Percentiles rank a stretch among this genome's conserved stretches.
Conservation (phyloP, 2,329 filamentous ascomycete genomes). For the Beauveria bassiana region DNA sequence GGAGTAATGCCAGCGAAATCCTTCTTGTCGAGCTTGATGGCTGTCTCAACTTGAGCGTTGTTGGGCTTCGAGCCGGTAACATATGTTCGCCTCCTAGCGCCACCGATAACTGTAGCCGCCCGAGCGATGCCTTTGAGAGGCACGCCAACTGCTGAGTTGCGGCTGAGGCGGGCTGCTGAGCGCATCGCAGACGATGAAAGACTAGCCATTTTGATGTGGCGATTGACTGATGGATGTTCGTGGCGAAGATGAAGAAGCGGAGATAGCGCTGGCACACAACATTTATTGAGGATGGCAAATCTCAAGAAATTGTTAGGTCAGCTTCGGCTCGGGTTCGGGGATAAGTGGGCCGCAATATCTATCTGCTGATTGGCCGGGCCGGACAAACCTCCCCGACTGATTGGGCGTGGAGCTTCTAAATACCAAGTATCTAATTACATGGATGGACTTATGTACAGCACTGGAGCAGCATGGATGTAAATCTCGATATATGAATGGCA, state of each 20-base stretch:
- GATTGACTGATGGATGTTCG: slow-evolving; percentile 13
- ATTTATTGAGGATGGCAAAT: slow-evolving; percentile 10
- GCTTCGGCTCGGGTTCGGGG: slow-evolving; percentile 14
- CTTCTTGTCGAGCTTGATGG: slow-evolving; percentile 80
- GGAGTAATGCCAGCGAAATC: slow-evolving; percentile 57
- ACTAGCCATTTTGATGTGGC: slow-evolving; percentile 46
- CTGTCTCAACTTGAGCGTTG: slow-evolving; percentile 75
- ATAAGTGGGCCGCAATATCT: slow-evolving; percentile 9
- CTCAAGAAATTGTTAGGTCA: slow-evolving; percentile 14
- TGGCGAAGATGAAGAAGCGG: slow-evolving; percentile 7
- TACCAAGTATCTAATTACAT: neutral
- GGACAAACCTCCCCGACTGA: neutral
- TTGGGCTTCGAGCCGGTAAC: slow-evolving; percentile 77
- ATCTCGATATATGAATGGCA: neutral
- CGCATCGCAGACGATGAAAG: slow-evolving; percentile 62
- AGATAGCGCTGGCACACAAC: slow-evolving; percentile 3
- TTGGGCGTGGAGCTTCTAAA: neutral
- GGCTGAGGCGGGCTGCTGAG: slow-evolving; percentile 59
- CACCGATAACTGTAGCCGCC: slow-evolving; percentile 22
- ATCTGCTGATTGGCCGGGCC: slow-evolving; percentile 4
- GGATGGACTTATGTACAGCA: neutral
- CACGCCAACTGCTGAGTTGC: slow-evolving; percentile 32
- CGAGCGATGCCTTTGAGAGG: slow-evolving; percentile 22
- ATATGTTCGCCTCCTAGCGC: slow-evolving; percentile 53
- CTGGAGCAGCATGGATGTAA: neutral